Percentiles rank a stretch among this genome's conserved stretches.
Evolutionary conservation across 768 basidiomycete genomes (phyloP).

Genomic region (Tulasnella sp.): DNA sequence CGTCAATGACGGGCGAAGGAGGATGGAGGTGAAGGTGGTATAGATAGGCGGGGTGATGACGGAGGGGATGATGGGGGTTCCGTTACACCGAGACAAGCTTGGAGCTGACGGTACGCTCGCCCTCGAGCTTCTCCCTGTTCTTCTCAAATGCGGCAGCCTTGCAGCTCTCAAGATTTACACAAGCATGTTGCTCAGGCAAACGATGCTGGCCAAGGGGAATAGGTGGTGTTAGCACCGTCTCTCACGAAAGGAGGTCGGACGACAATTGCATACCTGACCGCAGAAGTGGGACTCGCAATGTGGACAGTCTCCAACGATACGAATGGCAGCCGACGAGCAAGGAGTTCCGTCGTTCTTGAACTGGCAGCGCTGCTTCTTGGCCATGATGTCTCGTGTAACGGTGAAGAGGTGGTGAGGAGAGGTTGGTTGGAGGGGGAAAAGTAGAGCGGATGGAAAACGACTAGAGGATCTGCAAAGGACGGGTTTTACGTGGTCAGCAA

Average conservation of each 20-base stretch:
- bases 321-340: slow-evolving; percentile 74
- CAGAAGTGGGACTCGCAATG: slow-evolving; percentile 78
- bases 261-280: slow-evolving; percentile 36
- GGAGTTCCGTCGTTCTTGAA: slow-evolving; percentile 50
- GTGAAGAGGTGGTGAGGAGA: slow-evolving; percentile 7
- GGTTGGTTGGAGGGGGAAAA: slow-evolving; percentile 17
- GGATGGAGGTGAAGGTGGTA: neutral
- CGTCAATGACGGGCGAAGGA: neutral
- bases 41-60: slow-evolving; percentile 22
- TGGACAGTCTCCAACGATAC: slow-evolving; percentile 81
- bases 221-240: slow-evolving; percentile 22
- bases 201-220: slow-evolving; percentile 57
- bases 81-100: slow-evolving; percentile 77
- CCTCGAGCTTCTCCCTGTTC: slow-evolving; percentile 84
- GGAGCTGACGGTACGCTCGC: slow-evolving; percentile 77
- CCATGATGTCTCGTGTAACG: slow-evolving; percentile 45
- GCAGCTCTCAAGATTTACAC: slow-evolving; percentile 78
- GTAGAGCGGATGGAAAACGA: neutral
- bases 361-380: slow-evolving; percentile 81
- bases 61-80: slow-evolving; percentile 23
- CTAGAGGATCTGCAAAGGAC: neutral
- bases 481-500: slow-evolving; percentile 2
- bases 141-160: slow-evolving; percentile 81
- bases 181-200: slow-evolving; percentile 82
- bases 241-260: neutral